Evolutionary conservation across 2,329 filamentous ascomycete genomes (phyloP).

Genomic region (Exophiala viscosa): DNA sequence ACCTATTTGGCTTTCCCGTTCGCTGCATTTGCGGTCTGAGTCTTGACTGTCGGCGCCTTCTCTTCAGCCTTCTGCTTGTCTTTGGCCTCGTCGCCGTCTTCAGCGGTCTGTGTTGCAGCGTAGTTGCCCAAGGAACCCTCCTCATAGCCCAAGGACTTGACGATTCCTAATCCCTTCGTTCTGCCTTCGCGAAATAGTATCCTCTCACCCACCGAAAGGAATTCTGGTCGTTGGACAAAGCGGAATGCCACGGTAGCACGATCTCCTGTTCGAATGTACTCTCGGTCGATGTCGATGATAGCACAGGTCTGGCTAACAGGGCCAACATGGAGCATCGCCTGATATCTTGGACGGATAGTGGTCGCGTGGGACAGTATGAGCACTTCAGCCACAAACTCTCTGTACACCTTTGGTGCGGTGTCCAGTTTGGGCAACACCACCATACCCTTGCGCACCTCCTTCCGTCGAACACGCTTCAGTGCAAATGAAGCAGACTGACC

Average conservation of each 20-base stretch:
- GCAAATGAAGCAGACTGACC: slow-evolving; percentile 93
- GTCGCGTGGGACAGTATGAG: slow-evolving; percentile 93
- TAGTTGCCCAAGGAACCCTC: slow-evolving; percentile 46
- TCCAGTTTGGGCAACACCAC: slow-evolving; percentile 85
- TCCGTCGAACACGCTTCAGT: slow-evolving; percentile 77
- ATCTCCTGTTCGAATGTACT: slow-evolving; percentile 90
- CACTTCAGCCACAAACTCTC: slow-evolving; percentile 79
- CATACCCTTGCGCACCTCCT: slow-evolving; percentile 97
- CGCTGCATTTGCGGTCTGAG: slow-evolving; percentile 1
- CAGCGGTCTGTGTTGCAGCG: slow-evolving; percentile 1
- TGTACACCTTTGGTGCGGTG: slow-evolving; percentile 67
- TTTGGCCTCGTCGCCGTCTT: slow-evolving; percentile 7
- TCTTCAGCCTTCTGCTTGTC: slow-evolving; percentile 14
- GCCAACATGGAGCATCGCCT: slow-evolving; percentile 96
- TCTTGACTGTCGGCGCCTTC: not conserved
- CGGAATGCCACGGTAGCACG: slow-evolving; percentile 90
- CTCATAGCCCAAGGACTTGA: slow-evolving; percentile 89
- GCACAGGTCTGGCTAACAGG: slow-evolving; percentile 92
- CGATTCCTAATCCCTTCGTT: slow-evolving; percentile 92
- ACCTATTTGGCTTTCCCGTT: slow-evolving; percentile 14
- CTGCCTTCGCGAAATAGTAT: slow-evolving; percentile 90
- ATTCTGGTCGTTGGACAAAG: slow-evolving; percentile 92
- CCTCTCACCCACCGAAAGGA: slow-evolving; percentile 80
- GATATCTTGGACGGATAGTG: slow-evolving; percentile 94
- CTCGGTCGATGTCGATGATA: slow-evolving; percentile 96